Evolutionary conservation across 2,329 filamentous ascomycete genomes (phyloP), one percentile per base, ranked within the genome.

Genomic region (Hypoxylon sp.): DNA sequence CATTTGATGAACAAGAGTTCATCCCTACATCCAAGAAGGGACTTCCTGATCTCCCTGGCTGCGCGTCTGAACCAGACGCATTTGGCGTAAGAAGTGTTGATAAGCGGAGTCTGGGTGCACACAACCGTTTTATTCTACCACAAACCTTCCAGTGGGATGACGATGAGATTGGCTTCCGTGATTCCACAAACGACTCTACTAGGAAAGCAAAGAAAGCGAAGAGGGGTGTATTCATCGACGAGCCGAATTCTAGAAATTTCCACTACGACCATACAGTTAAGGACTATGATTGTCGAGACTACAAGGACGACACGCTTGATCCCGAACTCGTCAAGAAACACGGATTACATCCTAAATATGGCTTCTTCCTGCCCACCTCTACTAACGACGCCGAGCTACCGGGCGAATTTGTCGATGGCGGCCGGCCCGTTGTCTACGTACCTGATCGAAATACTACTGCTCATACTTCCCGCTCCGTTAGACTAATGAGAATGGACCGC

Each of bases 81-180:
- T 80, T 79, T 61, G 85, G 85, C 28, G 81, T 85, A 48, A 80
- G 84, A 28, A 77, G 81, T 10, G 79, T 85, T 51, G 79, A 76
- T 39, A 76, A 79, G 59, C 76, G 76, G 63, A 79, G 77, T 4
- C 75, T 74, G 28, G 78, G 79, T 51, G 72, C 79, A 24, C 81
- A 82, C 70, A 87, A 85, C 68, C 85, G 83, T 24, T 81, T 87
- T 57, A 80, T 87, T 70, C 75, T 86, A 44, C 84, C 84, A 10
- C 77, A 76, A 6, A 67, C 80, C 0, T 84, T 83, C 64, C 75
- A 79, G 53, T 87, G 81, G 58, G 79, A 84, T 37, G 76, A 82
- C 7, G 77, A 81, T 59, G 85, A 88, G 70, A 88, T 88, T 63
- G 86, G 86, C 13, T 88, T 86, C 72, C 81, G 84, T 20, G 86